Evolutionary conservation across 257 asterid species (phyloP), one percentile per base, ranked within the genome.

Genomic region (Rehmannia glutinosa): DNA sequence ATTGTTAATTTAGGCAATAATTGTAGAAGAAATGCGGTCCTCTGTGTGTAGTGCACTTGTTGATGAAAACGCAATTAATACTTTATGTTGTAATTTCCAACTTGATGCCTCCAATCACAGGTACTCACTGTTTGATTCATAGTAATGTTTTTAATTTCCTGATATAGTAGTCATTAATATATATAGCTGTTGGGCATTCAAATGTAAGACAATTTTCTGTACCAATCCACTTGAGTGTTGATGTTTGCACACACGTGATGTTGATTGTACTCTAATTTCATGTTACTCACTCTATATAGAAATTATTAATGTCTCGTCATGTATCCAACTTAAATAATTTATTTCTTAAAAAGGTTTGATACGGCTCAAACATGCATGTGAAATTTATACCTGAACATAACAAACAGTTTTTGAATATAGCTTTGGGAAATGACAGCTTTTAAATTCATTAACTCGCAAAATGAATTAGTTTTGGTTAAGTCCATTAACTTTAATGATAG

Each of bases 11-110:
- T 60, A 46, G 33, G 46, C 32, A 24, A 38, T 61, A 39, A 70
- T 70, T 62, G 64, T 36, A 58, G 49, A 53, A 63, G 42, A 54
- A 55, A 20, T 33, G 52, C 23, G 21, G 67, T 42, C 53, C 17
- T 41, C 52, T n/a, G 5, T 19, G 7, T n/a, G 20, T 19, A 41
- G 36, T 68, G 66, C 49, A 33, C 30, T 17, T 8, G 13, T 39
- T 53, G 17, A 33, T 58, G 69, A 58, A 30, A 55, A 15, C n/a
- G 4, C 25, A 42, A 19, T 32, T n/a, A 33, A 47, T 65, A 23
- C 24, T 35, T 53, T 6, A 6, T 67, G 10, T 21, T 20, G 50
- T 30, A 57, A 53, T 57, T 45, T 25, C 67, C 61, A 21, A 43
- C 21, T 69, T 46, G 60, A 69, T 36, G 41, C 39, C 49, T 69